A percentile compares a stretch with the other conserved stretches of the same genome.
Evolutionary conservation across 2,329 filamentous ascomycete genomes (phyloP).

Genomic region (Fusarium sp.): DNA sequence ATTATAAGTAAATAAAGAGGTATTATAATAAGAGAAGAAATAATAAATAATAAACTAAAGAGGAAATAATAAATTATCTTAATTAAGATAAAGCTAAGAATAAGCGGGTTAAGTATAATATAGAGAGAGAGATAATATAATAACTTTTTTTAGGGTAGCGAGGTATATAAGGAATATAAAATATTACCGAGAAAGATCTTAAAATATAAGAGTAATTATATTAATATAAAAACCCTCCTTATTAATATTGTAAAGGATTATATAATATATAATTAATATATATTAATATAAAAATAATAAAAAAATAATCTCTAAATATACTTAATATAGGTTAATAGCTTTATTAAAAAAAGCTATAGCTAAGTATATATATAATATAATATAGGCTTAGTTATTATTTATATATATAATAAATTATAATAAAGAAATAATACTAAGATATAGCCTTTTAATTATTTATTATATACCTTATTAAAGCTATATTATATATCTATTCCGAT

Average conservation of each 20-base stretch:
- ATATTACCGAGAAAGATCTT: too few species aligned
- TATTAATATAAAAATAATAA: neutral
- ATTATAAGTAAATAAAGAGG: constrained; percentile 7
- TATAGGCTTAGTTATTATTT: neutral
- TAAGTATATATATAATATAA: neutral
- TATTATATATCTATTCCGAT: too few species aligned
- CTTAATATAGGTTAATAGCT: neutral
- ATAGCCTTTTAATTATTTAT: too few species aligned
- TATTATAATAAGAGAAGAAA: neutral
- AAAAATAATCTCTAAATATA: neutral
- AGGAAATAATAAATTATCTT: constrained; percentile 3
- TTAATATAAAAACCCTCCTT: neutral
- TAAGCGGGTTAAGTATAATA: too few species aligned
- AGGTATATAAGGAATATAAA: too few species aligned
- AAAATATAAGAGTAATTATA: too few species aligned
- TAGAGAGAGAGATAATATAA: too few species aligned
- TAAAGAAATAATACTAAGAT: too few species aligned
- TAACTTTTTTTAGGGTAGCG: too few species aligned
- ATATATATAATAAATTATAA: too few species aligned
- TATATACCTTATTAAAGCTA: too few species aligned
- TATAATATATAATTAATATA: neutral
- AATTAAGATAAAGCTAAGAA: too few species aligned
- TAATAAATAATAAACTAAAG: neutral
- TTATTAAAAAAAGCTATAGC: neutral
- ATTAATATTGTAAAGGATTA: neutral